Base-by-base conservation (phyloP, 192 early-diverging fungal species). In the Coemansia brasiliensis region DNA sequence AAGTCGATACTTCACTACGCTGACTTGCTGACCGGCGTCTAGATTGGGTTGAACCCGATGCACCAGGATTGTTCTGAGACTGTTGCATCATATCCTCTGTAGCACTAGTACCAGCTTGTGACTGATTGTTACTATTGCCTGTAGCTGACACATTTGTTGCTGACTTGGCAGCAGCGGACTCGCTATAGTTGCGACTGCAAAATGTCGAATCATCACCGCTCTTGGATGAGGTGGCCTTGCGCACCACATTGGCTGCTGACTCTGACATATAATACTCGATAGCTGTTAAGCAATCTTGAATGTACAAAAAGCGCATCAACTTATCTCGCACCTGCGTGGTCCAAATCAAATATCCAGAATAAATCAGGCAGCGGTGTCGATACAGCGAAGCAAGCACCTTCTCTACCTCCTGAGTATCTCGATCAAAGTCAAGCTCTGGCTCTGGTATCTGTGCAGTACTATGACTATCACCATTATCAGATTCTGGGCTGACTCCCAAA, bases 261-360 rank as follows among this genome's bases (percentile, higher is more conserved):
- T 85, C 88, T 21, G 92, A 93, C 57, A 95, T 81, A 60, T 89
- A 94, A 76, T 94, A 94, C 44, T 80, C 76, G 11, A 92, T 72
- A 7, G 87, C 87, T 11, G 85, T 85, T 17, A 84, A 55, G 17
- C 87, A 85, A 38, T 83, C 80, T 45, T 90, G 82, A 5, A 92
- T 65, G 44, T 92, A 86, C 44, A 92, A 40, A 45, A 90, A 85
- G 49, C 86, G 76, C 76, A 93, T 90, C 4, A 93, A 57, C 27
- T 87, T 77, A 63, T 96, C 93, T 22, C 94, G 85, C 9, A 96
- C 85, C 25, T 85, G 82, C 39, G 83, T 84, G 49, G 92, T 96
- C 92, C 92, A 96, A 15, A 94, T 79, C 37, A 92, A 69, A 42
- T 88, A 83, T 2, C 92, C 81, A 48, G 92, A 94, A 72, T 96